phyloP scores from a whole-genome alignment of 768 basidiomycete species.

The Termitomyces sp. region DNA sequence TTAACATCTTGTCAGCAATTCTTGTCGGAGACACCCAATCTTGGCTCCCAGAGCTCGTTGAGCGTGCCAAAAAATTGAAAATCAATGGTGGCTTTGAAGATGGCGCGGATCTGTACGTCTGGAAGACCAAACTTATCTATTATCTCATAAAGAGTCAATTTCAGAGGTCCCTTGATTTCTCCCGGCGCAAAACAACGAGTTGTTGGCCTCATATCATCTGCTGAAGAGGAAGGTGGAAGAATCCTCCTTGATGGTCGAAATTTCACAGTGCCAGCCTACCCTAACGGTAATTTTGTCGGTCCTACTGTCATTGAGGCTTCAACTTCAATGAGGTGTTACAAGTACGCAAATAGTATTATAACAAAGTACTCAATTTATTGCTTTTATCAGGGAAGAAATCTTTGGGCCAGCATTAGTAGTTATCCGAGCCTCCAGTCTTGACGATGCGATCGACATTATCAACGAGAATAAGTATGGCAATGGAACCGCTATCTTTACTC shows the following conservation, averaged over 20 bases:
- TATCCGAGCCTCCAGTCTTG: slow-evolving; percentile 74
- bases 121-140: background rate
- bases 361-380: background rate
- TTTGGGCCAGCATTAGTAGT: slow-evolving; percentile 89
- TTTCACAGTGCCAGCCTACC: slow-evolving; percentile 63
- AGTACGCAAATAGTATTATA: slow-evolving; percentile 41
- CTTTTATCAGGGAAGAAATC: slow-evolving; percentile 71
- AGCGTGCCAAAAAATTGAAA: slow-evolving; percentile 73
- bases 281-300: slow-evolving; percentile 90
- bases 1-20: slow-evolving; percentile 40
- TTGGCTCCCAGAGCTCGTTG: slow-evolving; percentile 85
- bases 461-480: slow-evolving; percentile 92
- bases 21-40: slow-evolving; percentile 74
- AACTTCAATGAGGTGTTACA: slow-evolving; percentile 84
- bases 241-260: slow-evolving; percentile 85
- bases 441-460: slow-evolving; percentile 86
- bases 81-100: slow-evolving; percentile 90
- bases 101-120: slow-evolving; percentile 70
- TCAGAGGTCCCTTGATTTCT: slow-evolving; percentile 76
- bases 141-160: slow-evolving; percentile 2
- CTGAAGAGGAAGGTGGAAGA: slow-evolving; percentile 75
- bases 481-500: slow-evolving; percentile 93
- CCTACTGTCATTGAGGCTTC: slow-evolving; percentile 84
- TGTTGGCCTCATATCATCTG: slow-evolving; percentile 66
- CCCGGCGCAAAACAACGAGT: slow-evolving; percentile 79